phyloP scores from a whole-genome alignment of 2,329 filamentous ascomycete genomes.

The Fusarium sulawesiense region DNA sequence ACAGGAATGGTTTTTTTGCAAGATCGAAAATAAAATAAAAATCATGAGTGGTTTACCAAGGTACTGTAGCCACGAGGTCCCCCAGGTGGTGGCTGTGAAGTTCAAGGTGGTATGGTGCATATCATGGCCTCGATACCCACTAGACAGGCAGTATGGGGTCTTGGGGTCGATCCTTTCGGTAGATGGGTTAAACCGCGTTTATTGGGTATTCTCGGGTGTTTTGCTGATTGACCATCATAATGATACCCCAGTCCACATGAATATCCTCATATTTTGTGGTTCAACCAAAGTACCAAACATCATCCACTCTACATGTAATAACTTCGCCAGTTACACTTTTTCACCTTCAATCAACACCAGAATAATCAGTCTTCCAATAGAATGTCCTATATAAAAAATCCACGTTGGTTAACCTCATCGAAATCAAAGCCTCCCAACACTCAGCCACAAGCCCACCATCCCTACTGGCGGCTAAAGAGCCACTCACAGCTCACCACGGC shows the following conservation, averaged over 20 bases:
- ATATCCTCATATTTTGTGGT: not conserved
- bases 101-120: slow-evolving; percentile 20
- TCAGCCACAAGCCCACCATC: slow-evolving; percentile 38
- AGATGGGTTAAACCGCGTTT: slow-evolving; percentile 17
- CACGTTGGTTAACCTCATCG: slow-evolving; percentile 29
- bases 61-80: slow-evolving; percentile 11
- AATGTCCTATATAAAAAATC: not conserved
- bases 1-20: not conserved
- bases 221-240: not conserved
- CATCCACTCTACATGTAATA: not conserved
- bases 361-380: not conserved
- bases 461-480: slow-evolving; percentile 35
- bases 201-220: not conserved
- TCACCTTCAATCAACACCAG: not conserved
- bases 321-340: not conserved
- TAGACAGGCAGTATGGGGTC: not conserved
- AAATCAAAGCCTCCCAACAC: slow-evolving; percentile 37
- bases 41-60: not conserved
- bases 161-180: slow-evolving; percentile 22
- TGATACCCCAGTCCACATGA: not conserved
- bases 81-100: slow-evolving; percentile 36
- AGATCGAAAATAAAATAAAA: not conserved
- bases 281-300: not conserved
- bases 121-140: slow-evolving; percentile 10
- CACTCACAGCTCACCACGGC: slow-evolving; percentile 39